Evolutionary conservation across 306 rosid species (phyloP).

Genomic region (Mimosa bimucronata): DNA sequence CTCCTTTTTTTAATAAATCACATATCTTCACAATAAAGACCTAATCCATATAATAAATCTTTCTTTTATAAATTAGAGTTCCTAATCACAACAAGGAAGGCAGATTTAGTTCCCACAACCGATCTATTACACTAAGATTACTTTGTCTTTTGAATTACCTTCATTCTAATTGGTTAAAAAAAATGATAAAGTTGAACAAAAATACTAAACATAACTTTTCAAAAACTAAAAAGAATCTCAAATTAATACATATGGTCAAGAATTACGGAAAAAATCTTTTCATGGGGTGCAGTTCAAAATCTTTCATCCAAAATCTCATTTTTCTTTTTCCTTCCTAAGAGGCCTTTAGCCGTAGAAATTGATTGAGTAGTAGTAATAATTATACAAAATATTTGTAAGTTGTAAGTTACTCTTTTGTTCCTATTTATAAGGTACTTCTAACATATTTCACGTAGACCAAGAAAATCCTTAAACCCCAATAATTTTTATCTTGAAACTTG

Average conservation of each 20-base stretch:
- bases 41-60: neutral
- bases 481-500: no score
- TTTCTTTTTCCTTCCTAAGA: neutral
- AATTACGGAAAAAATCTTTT: neutral
- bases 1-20: neutral
- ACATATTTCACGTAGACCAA: no score
- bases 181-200: neutral
- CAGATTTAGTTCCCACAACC: no score
- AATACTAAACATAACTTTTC: neutral
- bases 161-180: neutral
- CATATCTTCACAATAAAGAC: neutral
- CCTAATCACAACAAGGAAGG: neutral
- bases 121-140: no score
- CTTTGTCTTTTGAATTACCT: neutral
- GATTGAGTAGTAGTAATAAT: neutral
- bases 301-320: neutral
- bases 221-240: neutral
- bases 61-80: neutral
- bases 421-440: no score
- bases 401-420: no score
- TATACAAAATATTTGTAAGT: no score
- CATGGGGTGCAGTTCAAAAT: neutral
- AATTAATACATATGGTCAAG: neutral
- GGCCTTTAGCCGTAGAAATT: neutral
- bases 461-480: no score